Evolutionary conservation across 345 rosid genomes (phyloP).

Genomic region (thale cress (Arabidopsis thaliana)): TAIR10.1 NC_003075.7:7958001-7958500

Average conservation of each 20-base stretch:
- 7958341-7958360: background rate
- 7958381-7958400: constrained; percentile 87
- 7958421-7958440: constrained; percentile 80
- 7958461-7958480: constrained; percentile 45
- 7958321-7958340: constrained; percentile 42
- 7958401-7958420: constrained; percentile 81
- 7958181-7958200: constrained; percentile 60
- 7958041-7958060: constrained; percentile 78
- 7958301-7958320: background rate
- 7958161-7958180: constrained; percentile 80
- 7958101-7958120: constrained; percentile 68
- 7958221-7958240: constrained; percentile 69
- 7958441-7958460: constrained; percentile 66
- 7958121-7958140: constrained; percentile 79
- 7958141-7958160: constrained; percentile 81
- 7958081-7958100: constrained; percentile 77
- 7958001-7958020: constrained; percentile 76
- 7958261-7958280: constrained; percentile 71
- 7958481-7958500: constrained; percentile 70
- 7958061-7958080: constrained; percentile 81
- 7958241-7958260: constrained; percentile 77
- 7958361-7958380: constrained; percentile 58
- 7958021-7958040: constrained; percentile 73
- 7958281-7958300: constrained; percentile 70
- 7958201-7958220: constrained; percentile 59